Evolutionary conservation across 129 eudicot species (phyloP).

Genomic region (Arctium lappa): DNA sequence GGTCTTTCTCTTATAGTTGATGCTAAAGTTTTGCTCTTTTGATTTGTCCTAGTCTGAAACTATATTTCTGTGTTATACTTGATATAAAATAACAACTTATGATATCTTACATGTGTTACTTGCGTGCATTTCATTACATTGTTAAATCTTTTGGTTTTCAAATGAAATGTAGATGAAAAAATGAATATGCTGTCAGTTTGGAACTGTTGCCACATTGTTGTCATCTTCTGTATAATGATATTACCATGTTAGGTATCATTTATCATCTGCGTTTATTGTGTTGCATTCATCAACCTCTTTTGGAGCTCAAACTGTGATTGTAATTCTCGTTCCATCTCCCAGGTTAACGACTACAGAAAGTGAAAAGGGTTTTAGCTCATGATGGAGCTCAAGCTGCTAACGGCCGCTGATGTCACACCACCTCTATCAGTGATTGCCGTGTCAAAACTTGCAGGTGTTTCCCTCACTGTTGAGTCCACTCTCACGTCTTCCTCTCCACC

Average conservation of each 20-base stretch:
- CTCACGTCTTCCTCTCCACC: conserved; percentile 53
- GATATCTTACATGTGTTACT: background rate
- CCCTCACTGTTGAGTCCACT: conserved; percentile 36
- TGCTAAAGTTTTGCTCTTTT: background rate
- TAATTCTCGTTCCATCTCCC: background rate
- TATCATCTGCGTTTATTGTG: background rate
- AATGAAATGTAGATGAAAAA: too few relatives aligned
- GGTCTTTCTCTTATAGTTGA: background rate
- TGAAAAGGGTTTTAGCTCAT: background rate
- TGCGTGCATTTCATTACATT: background rate
- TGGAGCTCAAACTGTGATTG: background rate
- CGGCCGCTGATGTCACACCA: conserved; percentile 61
- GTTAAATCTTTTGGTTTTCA: background rate
- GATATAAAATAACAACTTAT: background rate
- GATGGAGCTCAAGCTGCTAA: conserved; percentile 51
- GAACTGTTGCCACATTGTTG: background rate
- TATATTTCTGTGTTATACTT: background rate
- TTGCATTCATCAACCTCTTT: background rate
- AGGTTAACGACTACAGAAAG: background rate
- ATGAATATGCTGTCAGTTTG: background rate
- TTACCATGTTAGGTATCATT: background rate
- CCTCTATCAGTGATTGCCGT: conserved; percentile 62
- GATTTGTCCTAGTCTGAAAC: background rate
- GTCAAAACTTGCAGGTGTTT: conserved; percentile 46
- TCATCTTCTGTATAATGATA: background rate